Evolutionary conservation across 2,329 filamentous ascomycete genomes (phyloP).

Genomic region (Beauveria rudraprayagi): DNA sequence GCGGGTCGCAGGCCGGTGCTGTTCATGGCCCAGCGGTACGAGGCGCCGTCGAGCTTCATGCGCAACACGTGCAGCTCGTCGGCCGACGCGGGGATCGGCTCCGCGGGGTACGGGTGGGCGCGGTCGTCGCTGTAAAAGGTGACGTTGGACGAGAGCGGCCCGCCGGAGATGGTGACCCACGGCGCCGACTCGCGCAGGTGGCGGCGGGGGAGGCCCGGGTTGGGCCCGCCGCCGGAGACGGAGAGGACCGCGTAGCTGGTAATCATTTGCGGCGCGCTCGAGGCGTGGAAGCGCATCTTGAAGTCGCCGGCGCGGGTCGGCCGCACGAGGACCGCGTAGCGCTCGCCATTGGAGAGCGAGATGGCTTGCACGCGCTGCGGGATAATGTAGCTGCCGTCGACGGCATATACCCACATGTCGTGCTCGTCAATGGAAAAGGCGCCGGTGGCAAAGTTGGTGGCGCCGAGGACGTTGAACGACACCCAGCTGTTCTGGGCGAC

Average conservation of each 20-base stretch:
- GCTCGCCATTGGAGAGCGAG: conserved; percentile 41
- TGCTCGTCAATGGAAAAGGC: conserved; percentile 44
- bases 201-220: background rate
- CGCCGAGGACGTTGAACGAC: conserved; percentile 47
- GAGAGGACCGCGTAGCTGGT: conserved; percentile 42
- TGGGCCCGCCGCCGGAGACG: conserved; percentile 18
- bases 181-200: conserved; percentile 24
- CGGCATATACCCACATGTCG: conserved; percentile 44
- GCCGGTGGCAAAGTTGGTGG: conserved; percentile 37
- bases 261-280: conserved; percentile 44
- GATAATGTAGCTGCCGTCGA: conserved; percentile 46
- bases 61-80: conserved; percentile 38
- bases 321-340: conserved; percentile 43
- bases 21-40: conserved; percentile 48
- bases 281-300: conserved; percentile 44
- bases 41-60: conserved; percentile 32
- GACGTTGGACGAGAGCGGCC: conserved; percentile 30
- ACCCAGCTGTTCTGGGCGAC: conserved; percentile 37
- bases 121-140: conserved; percentile 34
- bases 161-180: conserved; percentile 43
- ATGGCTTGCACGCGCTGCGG: conserved; percentile 42
- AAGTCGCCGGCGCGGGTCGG: conserved; percentile 41
- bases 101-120: conserved; percentile 40
- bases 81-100: conserved; percentile 31
- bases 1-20: conserved; percentile 32